Base-by-base conservation (phyloP, 164 flowering plant species). In the Liquidambar formosana region DNA sequence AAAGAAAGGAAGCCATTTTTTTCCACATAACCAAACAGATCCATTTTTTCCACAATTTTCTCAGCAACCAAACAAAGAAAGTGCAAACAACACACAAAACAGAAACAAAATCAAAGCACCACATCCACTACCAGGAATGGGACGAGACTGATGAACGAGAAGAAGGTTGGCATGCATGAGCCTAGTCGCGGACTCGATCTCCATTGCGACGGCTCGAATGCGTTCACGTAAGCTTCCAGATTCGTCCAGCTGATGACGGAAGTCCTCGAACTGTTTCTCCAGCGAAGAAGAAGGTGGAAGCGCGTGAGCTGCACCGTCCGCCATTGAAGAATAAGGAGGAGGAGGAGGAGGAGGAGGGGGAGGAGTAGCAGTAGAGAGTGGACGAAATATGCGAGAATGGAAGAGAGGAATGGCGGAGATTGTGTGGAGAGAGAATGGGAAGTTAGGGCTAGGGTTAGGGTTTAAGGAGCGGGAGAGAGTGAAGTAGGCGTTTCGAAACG, bases 101-200 rank as follows among this genome's bases (percentile, higher is more conserved):
- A 16, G 5, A 47, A n/a, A 64, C 28, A 65, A 62, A n/a, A n/a
- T 19, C n/a, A 61, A 23, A 25, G 11, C 25, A 51, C 1, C 11
- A 53, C 13, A 11, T 12, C 5, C n/a, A 57, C 27, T 80, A 93
- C 99, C 99, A 19, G 96, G 78, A 61, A 84, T 49, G 0, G 96
- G 91, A 26, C 90, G 90, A 71, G 96, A 85, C 69, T 93, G 94
- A 73, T 95, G 97, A 53, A 95, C 87, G 13, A 88, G 91, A 57
- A 95, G 91, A 12, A 95, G 77, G 54, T 76, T 73, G 5, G 94
- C 85, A 19, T 95, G 86, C 81, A 95, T 86, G 59, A 90, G 60
- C 73, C 98, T 81, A 0, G 79, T 79, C 16, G 80, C 72, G 44
- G 91, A 83, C 71, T 93, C 99, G 61, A 95, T 90, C 72, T 93